These are phyloP conservation scores for Pholiota conissans DNA, from an alignment of 768 basidiomycete species.

Conservation along the genomic window DNA sequence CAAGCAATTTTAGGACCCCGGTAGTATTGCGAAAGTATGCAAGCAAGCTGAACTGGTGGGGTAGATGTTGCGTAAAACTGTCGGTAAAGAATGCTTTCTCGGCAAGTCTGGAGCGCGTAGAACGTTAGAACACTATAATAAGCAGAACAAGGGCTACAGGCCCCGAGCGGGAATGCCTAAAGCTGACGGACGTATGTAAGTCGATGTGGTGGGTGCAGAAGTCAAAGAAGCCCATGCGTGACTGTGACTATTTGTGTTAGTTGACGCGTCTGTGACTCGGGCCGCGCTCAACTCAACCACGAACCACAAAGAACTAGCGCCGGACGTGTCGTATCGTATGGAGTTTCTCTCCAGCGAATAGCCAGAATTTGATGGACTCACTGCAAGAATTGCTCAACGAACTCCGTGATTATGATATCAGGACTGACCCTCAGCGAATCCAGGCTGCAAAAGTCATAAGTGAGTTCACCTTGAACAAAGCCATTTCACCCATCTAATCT, in stretches of 20 bases:
- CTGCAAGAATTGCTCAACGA: slow-evolving; percentile 1
- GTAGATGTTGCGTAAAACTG: not conserved
- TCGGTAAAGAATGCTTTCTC: not conserved
- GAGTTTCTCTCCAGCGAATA: not conserved
- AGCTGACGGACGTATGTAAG: not conserved
- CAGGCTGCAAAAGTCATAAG: not conserved
- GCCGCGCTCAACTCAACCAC: not conserved
- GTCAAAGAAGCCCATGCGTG: not conserved
- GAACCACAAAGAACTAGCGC: not conserved
- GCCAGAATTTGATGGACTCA: slow-evolving; percentile 3
- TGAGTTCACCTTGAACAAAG: too few relatives aligned
- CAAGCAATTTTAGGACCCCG: not conserved
- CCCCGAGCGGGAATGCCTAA: not conserved
- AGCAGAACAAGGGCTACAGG: not conserved
- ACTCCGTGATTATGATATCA: slow-evolving; percentile 7
- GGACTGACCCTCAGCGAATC: slow-evolving; percentile 1
- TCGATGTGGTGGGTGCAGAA: not conserved
- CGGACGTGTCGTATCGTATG: not conserved
- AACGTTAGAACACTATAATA: not conserved
- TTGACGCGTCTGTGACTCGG: slow-evolving; percentile 16
- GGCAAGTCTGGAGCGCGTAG: not conserved
- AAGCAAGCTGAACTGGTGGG: not conserved
- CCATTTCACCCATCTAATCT: not conserved
- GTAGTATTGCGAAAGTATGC: too few relatives aligned
- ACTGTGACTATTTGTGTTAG: slow-evolving; percentile 4